These are phyloP conservation scores for Candida khao-thaluensis DNA, from an alignment of 805 yeast species.

Conservation along the genomic window DNA sequence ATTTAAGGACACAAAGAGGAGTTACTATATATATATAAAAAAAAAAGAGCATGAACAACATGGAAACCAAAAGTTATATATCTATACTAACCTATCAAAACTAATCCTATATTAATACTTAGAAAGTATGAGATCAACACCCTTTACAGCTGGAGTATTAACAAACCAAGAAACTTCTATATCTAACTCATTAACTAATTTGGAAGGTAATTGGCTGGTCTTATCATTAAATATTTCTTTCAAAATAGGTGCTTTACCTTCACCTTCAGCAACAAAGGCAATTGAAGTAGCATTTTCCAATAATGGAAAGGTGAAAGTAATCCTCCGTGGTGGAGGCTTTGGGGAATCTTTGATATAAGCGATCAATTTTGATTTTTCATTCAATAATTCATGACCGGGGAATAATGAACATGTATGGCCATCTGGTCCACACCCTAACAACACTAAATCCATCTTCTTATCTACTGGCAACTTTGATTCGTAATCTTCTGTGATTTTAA, in stretches of 20 bases:
- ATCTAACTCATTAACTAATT: conserved; percentile 62
- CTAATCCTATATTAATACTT: conserved; percentile 26
- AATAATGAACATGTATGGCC: conserved; percentile 94
- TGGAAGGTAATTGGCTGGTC: conserved; percentile 60
- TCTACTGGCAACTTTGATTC: conserved; percentile 52
- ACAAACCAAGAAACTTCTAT: conserved; percentile 79
- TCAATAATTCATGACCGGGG: conserved; percentile 74
- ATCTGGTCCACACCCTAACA: conserved; percentile 93
- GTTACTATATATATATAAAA: too few species aligned
- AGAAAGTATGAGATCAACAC: conserved; percentile 47
- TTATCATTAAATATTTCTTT: conserved; percentile 63
- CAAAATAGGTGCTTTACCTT: conserved; percentile 72
- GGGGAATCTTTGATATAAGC: conserved; percentile 79
- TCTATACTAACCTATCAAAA: too few species aligned
- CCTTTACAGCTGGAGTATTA: conserved; percentile 70
- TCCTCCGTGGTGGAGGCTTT: conserved; percentile 91
- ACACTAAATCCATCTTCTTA: conserved; percentile 56
- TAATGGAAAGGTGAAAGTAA: conserved; percentile 82
- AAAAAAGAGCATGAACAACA: too few species aligned
- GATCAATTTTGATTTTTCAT: conserved; percentile 52
- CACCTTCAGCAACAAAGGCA: conserved; percentile 88
- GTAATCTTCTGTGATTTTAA: conserved; percentile 60
- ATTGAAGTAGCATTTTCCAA: conserved; percentile 53
- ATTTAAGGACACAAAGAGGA: too few species aligned
- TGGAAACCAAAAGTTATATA: too few species aligned